These are phyloP conservation scores for Cercospora sp. DNA, from an alignment of 2,329 filamentous ascomycete genomes.

Conservation along the genomic window DNA sequence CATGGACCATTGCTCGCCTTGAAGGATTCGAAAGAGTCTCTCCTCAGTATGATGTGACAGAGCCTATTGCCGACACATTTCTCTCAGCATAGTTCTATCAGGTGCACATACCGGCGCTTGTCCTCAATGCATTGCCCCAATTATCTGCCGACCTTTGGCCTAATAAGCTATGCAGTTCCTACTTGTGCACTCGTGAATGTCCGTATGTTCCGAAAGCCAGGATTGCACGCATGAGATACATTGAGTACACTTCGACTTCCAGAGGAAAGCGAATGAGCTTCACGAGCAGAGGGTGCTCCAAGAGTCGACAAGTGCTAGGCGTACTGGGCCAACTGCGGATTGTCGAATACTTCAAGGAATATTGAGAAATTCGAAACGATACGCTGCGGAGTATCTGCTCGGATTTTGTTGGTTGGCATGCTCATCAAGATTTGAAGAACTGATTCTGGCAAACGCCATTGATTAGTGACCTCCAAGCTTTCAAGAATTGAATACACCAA, in stretches of 20 bases:
- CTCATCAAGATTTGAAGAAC: not conserved
- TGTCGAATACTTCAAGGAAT: not conserved
- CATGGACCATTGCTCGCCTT: not conserved
- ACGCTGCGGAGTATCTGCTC: not conserved
- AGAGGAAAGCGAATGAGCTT: not conserved
- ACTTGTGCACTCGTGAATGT: no score
- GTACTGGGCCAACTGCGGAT: not conserved
- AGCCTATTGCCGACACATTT: rapidly evolving
- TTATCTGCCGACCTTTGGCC: not conserved
- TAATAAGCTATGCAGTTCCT: not conserved
- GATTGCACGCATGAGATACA: not conserved
- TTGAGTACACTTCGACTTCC: not conserved
- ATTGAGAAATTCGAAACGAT: not conserved
- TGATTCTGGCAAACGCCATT: not conserved
- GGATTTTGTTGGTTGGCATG: not conserved
- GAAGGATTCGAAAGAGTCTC: not conserved
- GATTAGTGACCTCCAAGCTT: not conserved
- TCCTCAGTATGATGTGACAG: not conserved
- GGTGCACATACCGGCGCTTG: not conserved
- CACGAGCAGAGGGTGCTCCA: not conserved
- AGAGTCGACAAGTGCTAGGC: not conserved
- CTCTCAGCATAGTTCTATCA: not conserved
- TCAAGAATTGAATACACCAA: not conserved
- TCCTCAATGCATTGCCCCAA: not conserved
- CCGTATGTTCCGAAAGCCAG: not conserved